Evolutionary conservation across 345 rosid species (phyloP).

Genomic region (Citrus hindsii): DNA sequence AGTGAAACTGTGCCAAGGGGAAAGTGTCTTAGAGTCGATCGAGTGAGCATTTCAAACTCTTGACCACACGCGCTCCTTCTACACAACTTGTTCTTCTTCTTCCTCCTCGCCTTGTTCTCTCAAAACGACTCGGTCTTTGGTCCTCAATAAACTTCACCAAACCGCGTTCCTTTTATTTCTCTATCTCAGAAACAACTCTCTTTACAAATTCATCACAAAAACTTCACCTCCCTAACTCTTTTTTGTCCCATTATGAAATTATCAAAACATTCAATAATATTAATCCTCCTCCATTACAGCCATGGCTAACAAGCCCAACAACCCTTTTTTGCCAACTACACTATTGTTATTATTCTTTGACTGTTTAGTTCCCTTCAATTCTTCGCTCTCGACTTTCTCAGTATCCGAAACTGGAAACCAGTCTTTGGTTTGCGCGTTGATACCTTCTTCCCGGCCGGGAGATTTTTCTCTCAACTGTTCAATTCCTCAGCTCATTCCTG

Average conservation of each 20-base stretch:
- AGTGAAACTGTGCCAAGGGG: neutral
- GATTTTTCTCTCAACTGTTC: slow-evolving; percentile 45
- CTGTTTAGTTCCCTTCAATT: slow-evolving; percentile 9
- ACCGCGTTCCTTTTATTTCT: slow-evolving; percentile 16
- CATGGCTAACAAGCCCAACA: slow-evolving; percentile 1
- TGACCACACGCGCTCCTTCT: slow-evolving; percentile 1
- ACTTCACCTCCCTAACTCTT: neutral
- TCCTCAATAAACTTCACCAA: slow-evolving; percentile 11
- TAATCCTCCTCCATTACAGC: neutral
- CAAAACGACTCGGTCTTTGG: slow-evolving; percentile 12
- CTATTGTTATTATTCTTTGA: neutral
- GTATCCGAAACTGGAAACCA: slow-evolving; percentile 41
- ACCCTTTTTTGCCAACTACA: neutral
- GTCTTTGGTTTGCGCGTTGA: slow-evolving; percentile 53
- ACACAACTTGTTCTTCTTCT: neutral
- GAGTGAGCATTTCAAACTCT: neutral
- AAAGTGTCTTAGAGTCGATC: too few relatives aligned
- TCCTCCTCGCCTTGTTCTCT: neutral
- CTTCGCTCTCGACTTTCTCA: slow-evolving; percentile 53
- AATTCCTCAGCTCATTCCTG: slow-evolving; percentile 26
- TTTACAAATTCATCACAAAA: neutral
- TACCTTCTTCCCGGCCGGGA: neutral
- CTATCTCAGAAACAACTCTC: neutral
- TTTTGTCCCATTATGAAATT: slow-evolving; percentile 12
- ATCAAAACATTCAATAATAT: neutral